These are phyloP conservation scores for Xylaria bambusicola DNA, from an alignment of 495 filamentous ascomycete species.

Conservation along the genomic window DNA sequence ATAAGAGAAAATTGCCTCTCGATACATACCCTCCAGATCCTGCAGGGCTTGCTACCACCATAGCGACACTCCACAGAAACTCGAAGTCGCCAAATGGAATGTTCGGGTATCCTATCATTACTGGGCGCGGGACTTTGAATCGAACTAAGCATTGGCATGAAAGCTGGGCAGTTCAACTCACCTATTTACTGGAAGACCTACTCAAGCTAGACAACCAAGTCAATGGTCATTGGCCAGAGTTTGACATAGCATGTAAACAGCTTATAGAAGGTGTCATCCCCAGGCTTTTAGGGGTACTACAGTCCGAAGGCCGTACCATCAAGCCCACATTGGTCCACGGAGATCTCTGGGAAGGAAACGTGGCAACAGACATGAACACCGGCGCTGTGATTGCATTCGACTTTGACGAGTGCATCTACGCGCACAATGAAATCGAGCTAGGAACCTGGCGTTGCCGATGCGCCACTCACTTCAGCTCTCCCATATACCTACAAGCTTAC, in stretches of 20 bases:
- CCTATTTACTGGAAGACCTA: constrained; percentile 24
- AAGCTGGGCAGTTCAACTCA: constrained; percentile 46
- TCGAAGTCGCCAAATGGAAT: constrained; percentile 44
- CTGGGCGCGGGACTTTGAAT: constrained; percentile 41
- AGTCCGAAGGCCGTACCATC: constrained; percentile 39
- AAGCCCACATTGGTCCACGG: constrained; percentile 47
- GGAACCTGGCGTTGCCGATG: constrained; percentile 29
- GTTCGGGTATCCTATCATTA: constrained; percentile 50
- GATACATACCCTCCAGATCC: constrained; percentile 37
- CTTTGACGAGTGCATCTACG: constrained; percentile 41
- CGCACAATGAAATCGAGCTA: constrained; percentile 50
- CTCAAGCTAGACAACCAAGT: constrained; percentile 22
- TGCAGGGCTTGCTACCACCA: constrained; percentile 29
- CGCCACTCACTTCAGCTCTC: constrained; percentile 9
- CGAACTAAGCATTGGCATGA: constrained; percentile 41
- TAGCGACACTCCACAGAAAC: constrained; percentile 42
- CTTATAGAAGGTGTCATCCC: constrained; percentile 39
- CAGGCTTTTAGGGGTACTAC: constrained; percentile 32
- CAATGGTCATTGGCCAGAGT: constrained; percentile 23
- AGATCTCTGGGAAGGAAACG: constrained; percentile 46
- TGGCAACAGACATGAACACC: constrained; percentile 33
- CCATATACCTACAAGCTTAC: constrained; percentile 18
- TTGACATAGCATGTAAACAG: constrained; percentile 11
- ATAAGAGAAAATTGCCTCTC: no score
- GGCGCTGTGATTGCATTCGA: constrained; percentile 43